Conservation (phyloP, 2,329 filamentous ascomycete genomes). For the Curvularia hawaiiensis region DNA sequence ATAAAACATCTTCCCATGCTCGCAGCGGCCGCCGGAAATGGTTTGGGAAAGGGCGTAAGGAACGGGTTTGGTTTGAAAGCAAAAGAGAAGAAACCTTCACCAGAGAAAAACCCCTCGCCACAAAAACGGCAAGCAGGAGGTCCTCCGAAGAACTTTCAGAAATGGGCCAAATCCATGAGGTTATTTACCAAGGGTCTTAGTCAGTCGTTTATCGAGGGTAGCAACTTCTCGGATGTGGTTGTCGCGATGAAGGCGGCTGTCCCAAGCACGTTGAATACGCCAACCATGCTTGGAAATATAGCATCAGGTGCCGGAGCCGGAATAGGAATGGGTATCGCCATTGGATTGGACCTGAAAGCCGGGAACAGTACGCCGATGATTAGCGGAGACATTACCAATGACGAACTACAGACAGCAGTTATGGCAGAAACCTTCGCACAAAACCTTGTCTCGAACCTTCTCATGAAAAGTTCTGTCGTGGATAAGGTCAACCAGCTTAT, state of each 20-base stretch:
- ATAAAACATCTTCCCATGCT: conserved; percentile 31
- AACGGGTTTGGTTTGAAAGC: conserved; percentile 27
- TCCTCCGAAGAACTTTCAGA: neutral
- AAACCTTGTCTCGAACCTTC: conserved; percentile 28
- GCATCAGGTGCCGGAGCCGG: conserved; percentile 38
- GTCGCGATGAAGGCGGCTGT: conserved; percentile 7
- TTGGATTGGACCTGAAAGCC: conserved; percentile 27
- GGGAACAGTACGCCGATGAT: conserved; percentile 10
- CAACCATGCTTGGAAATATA: conserved; percentile 24
- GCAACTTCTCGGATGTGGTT: conserved; percentile 24
- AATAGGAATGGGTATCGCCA: conserved; percentile 32
- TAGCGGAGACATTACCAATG: conserved; percentile 11
- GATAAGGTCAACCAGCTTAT: conserved; percentile 11
- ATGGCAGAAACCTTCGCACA: conserved; percentile 30
- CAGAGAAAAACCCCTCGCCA: neutral
- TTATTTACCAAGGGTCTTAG: conserved; percentile 33
- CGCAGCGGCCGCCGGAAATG: conserved; percentile 33
- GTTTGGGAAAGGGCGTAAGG: conserved; percentile 36
- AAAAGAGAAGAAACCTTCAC: neutral
- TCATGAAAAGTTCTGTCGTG: conserved; percentile 30
- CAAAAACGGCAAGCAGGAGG: neutral
- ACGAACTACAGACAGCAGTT: conserved; percentile 21
- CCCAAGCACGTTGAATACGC: conserved; percentile 12
- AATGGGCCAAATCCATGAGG: conserved; percentile 24
- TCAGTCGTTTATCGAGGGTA: conserved; percentile 31